A percentile compares a stretch with the other conserved stretches of the same genome.
These are phyloP conservation scores for Penicillium sp. DNA, from an alignment of 2,329 filamentous ascomycete species.

Conservation along the genomic window DNA sequence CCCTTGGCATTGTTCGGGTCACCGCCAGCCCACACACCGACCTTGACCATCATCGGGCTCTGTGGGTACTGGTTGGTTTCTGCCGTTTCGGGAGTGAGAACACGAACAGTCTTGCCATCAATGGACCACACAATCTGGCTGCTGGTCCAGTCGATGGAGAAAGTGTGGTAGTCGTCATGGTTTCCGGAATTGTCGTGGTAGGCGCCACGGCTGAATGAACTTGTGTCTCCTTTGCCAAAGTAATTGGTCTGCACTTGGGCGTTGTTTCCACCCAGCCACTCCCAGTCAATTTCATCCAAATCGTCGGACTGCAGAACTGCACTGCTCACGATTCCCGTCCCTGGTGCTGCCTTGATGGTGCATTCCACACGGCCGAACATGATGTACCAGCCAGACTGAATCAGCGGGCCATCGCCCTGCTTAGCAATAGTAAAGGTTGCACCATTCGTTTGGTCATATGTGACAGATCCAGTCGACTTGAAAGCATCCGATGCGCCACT, in stretches of 20 bases:
- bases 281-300: constrained; percentile 95
- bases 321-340: constrained; percentile 88
- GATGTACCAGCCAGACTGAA: constrained; percentile 93
- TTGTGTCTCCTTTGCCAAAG: constrained; percentile 88
- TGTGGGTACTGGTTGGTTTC: constrained; percentile 78
- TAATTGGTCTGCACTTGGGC: constrained; percentile 92
- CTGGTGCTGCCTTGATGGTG: constrained; percentile 80
- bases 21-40: constrained; percentile 89
- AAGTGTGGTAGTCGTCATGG: constrained; percentile 77
- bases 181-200: constrained; percentile 70
- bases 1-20: constrained; percentile 75
- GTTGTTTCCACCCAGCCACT: constrained; percentile 82
- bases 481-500: constrained; percentile 77
- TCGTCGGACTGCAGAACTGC: constrained; percentile 87
- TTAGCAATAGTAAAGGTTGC: constrained; percentile 76
- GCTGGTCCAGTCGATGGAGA: constrained; percentile 87
- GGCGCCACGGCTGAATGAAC: constrained; percentile 80
- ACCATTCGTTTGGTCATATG: constrained; percentile 70
- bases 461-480: constrained; percentile 64
- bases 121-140: constrained; percentile 85
- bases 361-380: constrained; percentile 96
- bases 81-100: constrained; percentile 68
- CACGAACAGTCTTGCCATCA: constrained; percentile 73
- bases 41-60: constrained; percentile 90
- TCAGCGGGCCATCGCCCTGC: constrained; percentile 79